phyloP scores from a whole-genome alignment of 139 green algal species.

The Raphidocelis subcapitata region DNA sequence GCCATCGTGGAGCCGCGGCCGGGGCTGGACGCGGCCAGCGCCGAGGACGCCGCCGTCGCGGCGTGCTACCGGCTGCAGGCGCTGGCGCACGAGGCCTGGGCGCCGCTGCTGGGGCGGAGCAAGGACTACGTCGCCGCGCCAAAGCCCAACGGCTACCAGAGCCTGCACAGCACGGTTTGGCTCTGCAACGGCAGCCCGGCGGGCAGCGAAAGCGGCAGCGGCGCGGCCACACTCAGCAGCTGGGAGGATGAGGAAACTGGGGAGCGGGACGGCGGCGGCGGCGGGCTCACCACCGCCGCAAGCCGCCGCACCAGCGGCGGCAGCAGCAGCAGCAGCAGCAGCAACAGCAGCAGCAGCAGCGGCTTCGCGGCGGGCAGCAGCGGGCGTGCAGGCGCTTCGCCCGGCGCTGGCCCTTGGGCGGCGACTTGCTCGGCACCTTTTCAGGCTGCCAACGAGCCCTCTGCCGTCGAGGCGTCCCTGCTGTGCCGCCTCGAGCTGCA shows the following conservation, averaged over 20 bases:
- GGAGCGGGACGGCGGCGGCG: no score
- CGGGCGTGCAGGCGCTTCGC: background rate
- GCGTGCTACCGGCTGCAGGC: slow-evolving; percentile 81
- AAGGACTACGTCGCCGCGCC: slow-evolving; percentile 92
- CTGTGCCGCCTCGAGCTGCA: slow-evolving; percentile 70
- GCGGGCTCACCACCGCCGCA: no score
- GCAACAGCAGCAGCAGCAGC: slow-evolving; percentile 12
- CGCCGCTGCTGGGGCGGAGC: slow-evolving; percentile 46
- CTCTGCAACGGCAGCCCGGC: slow-evolving; percentile 24
- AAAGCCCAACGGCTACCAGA: slow-evolving; percentile 92
- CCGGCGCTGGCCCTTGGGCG: no score
- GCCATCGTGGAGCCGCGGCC: slow-evolving; percentile 68
- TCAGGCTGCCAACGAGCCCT: no score
- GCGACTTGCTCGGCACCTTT: no score
- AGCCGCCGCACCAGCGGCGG: no score
- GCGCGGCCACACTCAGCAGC: background rate
- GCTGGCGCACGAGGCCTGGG: slow-evolving; percentile 69
- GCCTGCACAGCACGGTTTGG: slow-evolving; percentile 77
- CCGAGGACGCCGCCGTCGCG: slow-evolving; percentile 35
- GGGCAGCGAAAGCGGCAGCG: background rate
- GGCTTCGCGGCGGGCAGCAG: slow-evolving; percentile 12
- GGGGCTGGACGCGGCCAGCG: slow-evolving; percentile 35
- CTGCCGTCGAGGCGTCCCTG: background rate
- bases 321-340: no score
- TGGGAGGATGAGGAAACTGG: background rate